Evolutionary conservation across 306 rosid genomes (phyloP).

Genomic region (Crataegus laevigata): DNA sequence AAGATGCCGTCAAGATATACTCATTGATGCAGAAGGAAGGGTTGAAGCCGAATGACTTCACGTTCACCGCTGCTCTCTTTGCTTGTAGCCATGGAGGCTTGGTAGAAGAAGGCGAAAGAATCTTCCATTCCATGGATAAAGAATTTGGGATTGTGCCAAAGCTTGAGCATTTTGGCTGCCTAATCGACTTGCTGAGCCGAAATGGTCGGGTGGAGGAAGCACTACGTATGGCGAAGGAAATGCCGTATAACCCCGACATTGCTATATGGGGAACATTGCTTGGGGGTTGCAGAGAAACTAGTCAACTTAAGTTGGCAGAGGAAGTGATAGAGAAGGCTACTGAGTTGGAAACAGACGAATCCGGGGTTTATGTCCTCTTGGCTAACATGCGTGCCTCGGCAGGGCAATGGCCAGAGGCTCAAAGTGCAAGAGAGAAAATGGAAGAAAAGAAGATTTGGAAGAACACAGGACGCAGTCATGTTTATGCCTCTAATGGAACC

Average conservation of each 20-base stretch:
- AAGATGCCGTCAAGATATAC: conserved; percentile 21
- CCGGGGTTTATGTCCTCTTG: conserved; percentile 17
- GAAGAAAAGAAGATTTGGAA: conserved; percentile 14
- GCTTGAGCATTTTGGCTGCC: conserved; percentile 20
- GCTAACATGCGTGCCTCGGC: conserved; percentile 20
- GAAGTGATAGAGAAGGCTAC: conserved; percentile 15
- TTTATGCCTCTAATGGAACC: background rate
- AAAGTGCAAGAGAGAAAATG: conserved; percentile 12
- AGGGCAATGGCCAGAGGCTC: conserved; percentile 24
- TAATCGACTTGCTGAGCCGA: conserved; percentile 20
- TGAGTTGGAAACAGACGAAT: conserved; percentile 3
- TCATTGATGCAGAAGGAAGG: conserved; percentile 14
- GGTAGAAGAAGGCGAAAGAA: conserved; percentile 15
- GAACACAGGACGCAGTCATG: conserved; percentile 12
- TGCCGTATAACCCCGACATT: conserved; percentile 19
- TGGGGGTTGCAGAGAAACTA: conserved; percentile 17
- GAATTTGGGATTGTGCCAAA: conserved; percentile 5
- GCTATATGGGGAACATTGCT: conserved; percentile 26
- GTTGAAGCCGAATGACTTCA: conserved; percentile 17
- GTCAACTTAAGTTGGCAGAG: conserved; percentile 11
- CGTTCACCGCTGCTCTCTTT: conserved; percentile 17
- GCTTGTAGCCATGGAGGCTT: conserved; percentile 29
- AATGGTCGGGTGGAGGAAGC: conserved; percentile 27
- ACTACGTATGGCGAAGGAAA: background rate
- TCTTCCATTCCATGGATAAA: conserved; percentile 15